Percentiles rank a stretch among this genome's conserved stretches.
These are phyloP conservation scores for Fusarium veterinarium DNA, from an alignment of 2,329 filamentous ascomycete species.

Conservation along the genomic window DNA sequence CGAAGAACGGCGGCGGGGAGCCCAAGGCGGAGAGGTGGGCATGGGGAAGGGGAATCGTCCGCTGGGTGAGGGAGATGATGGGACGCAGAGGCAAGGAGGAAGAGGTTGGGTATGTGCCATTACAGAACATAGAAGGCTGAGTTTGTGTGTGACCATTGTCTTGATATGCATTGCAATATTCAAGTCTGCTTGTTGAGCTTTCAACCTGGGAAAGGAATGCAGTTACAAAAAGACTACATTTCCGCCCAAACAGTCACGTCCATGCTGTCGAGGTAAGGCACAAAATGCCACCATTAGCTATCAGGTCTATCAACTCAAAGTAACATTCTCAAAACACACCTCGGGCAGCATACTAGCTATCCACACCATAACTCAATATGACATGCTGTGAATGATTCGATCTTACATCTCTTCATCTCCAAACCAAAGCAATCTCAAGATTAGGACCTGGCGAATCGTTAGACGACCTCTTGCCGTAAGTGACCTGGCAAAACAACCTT, in stretches of 20 bases:
- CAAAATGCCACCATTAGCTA: neutral
- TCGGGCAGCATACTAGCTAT: no score
- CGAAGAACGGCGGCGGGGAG: conserved; percentile 46
- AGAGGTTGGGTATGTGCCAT: conserved; percentile 70
- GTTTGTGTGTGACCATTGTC: rapidly evolving
- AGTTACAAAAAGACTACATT: neutral
- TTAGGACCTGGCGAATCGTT: no score
- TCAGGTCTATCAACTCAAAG: neutral
- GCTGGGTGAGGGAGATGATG: conserved; percentile 56
- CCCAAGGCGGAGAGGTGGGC: neutral
- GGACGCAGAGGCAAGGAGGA: conserved; percentile 53
- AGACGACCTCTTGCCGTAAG: rapidly evolving
- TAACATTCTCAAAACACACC: neutral
- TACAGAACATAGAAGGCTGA: conserved; percentile 44
- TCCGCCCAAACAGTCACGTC: neutral
- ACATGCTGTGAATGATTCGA: no score
- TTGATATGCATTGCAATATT: neutral
- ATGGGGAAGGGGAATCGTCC: conserved; percentile 55
- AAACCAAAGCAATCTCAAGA: neutral
- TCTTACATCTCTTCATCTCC: neutral
- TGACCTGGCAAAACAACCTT: neutral
- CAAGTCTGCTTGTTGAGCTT: neutral
- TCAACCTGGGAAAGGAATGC: neutral
- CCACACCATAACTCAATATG: no score
- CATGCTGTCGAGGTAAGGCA: neutral